These are phyloP conservation scores for Wickerhamomyces chaumierensis DNA, from an alignment of 805 yeast species.

Conservation along the genomic window DNA sequence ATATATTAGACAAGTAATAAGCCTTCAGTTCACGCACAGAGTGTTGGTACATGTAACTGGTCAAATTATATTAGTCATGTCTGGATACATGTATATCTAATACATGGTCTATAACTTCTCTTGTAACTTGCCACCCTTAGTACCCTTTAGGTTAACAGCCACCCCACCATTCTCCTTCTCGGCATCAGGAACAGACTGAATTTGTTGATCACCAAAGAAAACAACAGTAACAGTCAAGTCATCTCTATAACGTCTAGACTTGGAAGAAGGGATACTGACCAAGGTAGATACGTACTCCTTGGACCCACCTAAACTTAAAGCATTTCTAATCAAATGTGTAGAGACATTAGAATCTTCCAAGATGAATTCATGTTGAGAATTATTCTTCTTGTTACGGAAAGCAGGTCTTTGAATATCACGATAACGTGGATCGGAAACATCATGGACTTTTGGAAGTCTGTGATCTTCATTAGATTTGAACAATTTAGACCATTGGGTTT, in stretches of 20 bases:
- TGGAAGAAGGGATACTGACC: conserved; percentile 83
- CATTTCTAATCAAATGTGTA: conserved; percentile 89
- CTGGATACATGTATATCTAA: too few species aligned
- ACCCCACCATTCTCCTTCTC: conserved; percentile 28
- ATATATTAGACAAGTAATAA: too few species aligned
- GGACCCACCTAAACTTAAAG: conserved; percentile 79
- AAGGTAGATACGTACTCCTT: conserved; percentile 82
- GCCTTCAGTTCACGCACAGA: too few species aligned
- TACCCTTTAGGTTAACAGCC: conserved; percentile 45
- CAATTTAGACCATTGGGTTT: conserved; percentile 7
- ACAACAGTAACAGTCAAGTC: conserved; percentile 94
- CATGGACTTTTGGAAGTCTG: conserved; percentile 52
- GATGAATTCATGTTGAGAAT: conserved; percentile 30
- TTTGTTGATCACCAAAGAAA: conserved; percentile 58
- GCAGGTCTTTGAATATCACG: conserved; percentile 61
- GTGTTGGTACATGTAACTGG: too few species aligned
- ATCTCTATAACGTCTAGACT: conserved; percentile 86
- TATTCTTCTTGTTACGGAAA: conserved; percentile 40
- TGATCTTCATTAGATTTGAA: conserved; percentile 16
- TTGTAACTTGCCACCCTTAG: conserved; percentile 37
- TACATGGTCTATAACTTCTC: conserved; percentile 11
- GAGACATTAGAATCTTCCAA: conserved; percentile 82
- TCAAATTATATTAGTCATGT: too few species aligned
- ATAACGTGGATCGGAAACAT: conserved; percentile 45
- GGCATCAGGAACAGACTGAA: background rate